phyloP scores from a whole-genome alignment of 1,284 basidiomycete genomes.

The Ceratorhiza oryzae-sativae region DNA sequence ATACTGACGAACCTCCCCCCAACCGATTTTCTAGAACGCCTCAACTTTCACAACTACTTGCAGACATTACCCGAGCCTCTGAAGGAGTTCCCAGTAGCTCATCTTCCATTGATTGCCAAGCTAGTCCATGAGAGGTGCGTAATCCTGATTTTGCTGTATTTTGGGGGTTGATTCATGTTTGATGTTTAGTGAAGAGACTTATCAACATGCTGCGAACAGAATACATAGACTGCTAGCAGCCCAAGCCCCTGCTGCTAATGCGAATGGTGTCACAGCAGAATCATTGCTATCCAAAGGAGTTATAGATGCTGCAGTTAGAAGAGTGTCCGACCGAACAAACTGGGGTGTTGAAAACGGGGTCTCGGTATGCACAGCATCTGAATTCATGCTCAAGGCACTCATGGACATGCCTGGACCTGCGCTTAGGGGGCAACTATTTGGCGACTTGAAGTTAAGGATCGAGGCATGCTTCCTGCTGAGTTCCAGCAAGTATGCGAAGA shows the following conservation, averaged over 20 bases:
- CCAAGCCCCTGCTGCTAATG: conserved; percentile 70
- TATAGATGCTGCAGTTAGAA: conserved; percentile 68
- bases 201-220: conserved; percentile 23
- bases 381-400: conserved; percentile 47
- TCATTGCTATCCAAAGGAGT: conserved; percentile 45
- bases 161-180: background rate
- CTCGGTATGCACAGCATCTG: conserved; percentile 60
- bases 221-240: conserved; percentile 57
- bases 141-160: background rate
- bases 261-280: conserved; percentile 29
- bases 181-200: conserved; percentile 69
- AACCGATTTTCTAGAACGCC: conserved; percentile 35
- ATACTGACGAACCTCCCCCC: background rate
- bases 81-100: conserved; percentile 65
- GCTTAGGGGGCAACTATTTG: conserved; percentile 66
- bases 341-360: conserved; percentile 69
- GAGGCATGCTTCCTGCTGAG: conserved; percentile 66
- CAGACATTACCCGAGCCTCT: conserved; percentile 75
- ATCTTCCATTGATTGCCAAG: conserved; percentile 78
- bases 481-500: conserved; percentile 55
- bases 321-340: conserved; percentile 68
- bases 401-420: conserved; percentile 13
- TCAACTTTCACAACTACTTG: conserved; percentile 38
- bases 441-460: conserved; percentile 83
- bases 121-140: conserved; percentile 79